phyloP scores from a whole-genome alignment of 768 basidiomycete genomes.

The Megacollybia marginata region DNA sequence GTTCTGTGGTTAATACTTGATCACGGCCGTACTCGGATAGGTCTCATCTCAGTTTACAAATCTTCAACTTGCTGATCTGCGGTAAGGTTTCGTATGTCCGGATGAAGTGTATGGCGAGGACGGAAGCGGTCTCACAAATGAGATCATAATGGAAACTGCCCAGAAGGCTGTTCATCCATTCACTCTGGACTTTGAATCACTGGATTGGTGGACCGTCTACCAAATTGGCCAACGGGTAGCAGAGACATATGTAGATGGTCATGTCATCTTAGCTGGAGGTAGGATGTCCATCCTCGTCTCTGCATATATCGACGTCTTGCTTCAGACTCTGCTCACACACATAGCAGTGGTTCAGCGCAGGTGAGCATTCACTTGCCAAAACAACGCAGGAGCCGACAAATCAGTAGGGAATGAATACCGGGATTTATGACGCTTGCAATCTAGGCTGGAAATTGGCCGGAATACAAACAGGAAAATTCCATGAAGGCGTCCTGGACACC shows the following conservation, averaged over 20 bases:
- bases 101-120: slow-evolving; percentile 1
- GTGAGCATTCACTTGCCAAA: not conserved
- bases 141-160: slow-evolving; percentile 5
- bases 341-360: slow-evolving; percentile 3
- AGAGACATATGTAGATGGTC: not conserved
- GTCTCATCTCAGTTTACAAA: too few relatives aligned
- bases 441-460: slow-evolving; percentile 7
- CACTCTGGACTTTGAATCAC: slow-evolving; percentile 6
- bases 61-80: too few relatives aligned
- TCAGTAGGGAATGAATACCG: slow-evolving; percentile 3
- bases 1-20: slow-evolving; percentile 4
- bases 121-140: slow-evolving; percentile 5
- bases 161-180: slow-evolving; percentile 9
- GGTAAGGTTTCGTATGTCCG: slow-evolving; percentile 4
- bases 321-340: slow-evolving; percentile 3
- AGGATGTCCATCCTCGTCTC: too few relatives aligned
- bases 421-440: slow-evolving; percentile 4
- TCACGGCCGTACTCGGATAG: slow-evolving; percentile 4
- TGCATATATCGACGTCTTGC: too few relatives aligned
- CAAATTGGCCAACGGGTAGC: slow-evolving; percentile 6
- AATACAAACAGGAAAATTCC: slow-evolving; percentile 1
- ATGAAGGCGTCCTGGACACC: slow-evolving; percentile 2
- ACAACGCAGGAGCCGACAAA: not conserved
- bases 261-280: slow-evolving; percentile 5
- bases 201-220: slow-evolving; percentile 12